A percentile compares a stretch with the other conserved stretches of the same genome.
These are phyloP conservation scores for Boletus sensibilis DNA, from an alignment of 768 basidiomycete genomes.

Conservation along the genomic window DNA sequence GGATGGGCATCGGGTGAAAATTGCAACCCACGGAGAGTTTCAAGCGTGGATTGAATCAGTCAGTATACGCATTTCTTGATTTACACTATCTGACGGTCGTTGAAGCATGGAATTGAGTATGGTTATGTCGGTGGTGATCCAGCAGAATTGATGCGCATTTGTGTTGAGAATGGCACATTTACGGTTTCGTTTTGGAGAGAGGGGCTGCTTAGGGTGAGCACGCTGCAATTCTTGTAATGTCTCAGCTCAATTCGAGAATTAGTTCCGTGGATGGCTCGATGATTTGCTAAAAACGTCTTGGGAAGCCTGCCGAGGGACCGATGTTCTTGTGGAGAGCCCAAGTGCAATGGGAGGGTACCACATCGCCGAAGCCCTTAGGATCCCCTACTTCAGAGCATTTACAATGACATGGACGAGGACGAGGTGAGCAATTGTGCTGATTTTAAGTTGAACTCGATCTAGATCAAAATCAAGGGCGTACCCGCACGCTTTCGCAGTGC, in stretches of 20 bases:
- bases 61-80: conserved; percentile 32
- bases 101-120: conserved; percentile 92
- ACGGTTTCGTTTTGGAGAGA: conserved; percentile 95
- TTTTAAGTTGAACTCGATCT: background rate
- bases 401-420: conserved; percentile 99
- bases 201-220: conserved; percentile 74
- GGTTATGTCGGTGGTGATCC: conserved; percentile 95
- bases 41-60: conserved; percentile 94
- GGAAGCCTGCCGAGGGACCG: conserved; percentile 94
- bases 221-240: background rate
- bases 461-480: conserved; percentile 61
- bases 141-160: conserved; percentile 96
- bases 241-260: conserved; percentile 10
- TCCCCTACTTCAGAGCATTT: conserved; percentile 94
- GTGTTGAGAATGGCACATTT: conserved; percentile 97
- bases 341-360: conserved; percentile 98
- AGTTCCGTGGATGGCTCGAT: conserved; percentile 98
- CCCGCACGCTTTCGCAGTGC: conserved; percentile 97
- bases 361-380: conserved; percentile 90
- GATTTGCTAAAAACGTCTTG: conserved; percentile 93
- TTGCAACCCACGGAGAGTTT: conserved; percentile 96
- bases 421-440: conserved; percentile 41
- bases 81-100: conserved; percentile 8
- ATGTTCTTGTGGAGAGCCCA: conserved; percentile 92
- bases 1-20: conserved; percentile 85